Evolutionary conservation across 2,329 filamentous ascomycete species (phyloP).

Genomic region (Penicillium vulpinum): DNA sequence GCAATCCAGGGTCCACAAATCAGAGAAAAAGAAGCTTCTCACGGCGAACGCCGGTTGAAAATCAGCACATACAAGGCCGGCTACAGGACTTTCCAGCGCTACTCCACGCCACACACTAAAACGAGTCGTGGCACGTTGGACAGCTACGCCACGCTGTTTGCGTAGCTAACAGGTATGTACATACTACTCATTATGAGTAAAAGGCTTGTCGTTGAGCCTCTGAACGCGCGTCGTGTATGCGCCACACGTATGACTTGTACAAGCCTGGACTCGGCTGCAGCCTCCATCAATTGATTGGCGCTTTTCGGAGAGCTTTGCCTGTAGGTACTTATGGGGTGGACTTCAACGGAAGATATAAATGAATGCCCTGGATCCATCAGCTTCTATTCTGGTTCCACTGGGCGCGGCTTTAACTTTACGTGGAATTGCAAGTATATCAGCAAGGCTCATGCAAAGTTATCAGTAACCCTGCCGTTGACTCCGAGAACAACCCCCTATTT

Average conservation of each 20-base stretch:
- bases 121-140: background rate
- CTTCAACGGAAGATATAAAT: too few relatives aligned
- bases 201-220: background rate
- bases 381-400: background rate
- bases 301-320: too few relatives aligned
- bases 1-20: background rate
- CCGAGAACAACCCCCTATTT: background rate
- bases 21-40: background rate
- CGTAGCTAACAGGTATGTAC: too few relatives aligned
- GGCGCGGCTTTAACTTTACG: background rate
- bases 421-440: background rate
- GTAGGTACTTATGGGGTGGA: too few relatives aligned
- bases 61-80: background rate
- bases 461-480: background rate
- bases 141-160: background rate
- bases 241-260: background rate
- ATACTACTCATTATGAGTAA: too few relatives aligned
- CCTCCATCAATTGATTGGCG: background rate
- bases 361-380: background rate
- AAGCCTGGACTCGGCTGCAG: background rate
- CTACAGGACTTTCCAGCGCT: background rate
- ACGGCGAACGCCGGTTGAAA: background rate
- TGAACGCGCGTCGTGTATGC: background rate
- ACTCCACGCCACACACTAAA: background rate
- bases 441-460: background rate